Evolutionary conservation across 2,329 filamentous ascomycete species (phyloP), one percentile per base, ranked within the genome.

Genomic region (Colletotrichum caudatum): DNA sequence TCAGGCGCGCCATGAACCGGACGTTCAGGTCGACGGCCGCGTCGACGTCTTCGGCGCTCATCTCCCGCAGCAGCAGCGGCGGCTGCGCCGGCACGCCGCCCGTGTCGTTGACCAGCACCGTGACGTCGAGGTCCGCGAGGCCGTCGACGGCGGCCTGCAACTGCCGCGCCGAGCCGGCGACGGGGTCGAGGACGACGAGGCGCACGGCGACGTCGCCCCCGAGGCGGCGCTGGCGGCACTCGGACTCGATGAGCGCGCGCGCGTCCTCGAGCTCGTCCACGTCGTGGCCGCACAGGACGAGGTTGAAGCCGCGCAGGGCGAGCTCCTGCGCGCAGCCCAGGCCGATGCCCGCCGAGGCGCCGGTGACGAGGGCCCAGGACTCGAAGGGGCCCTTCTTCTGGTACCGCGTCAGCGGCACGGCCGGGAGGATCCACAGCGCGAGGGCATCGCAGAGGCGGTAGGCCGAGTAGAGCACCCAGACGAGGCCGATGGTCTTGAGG

Each of bases 31-130:
- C 74, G 65, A 82, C 76, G 68, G 76, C 71, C 37, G 72, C 72
- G 71, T 80, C 78, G 66, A 80, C 73, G 23, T 80, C 79, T 14
- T 71, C 75, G 44, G 67, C 69, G 26, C 77, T 72, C 68, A 78
- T 78, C 16, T 76, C 78, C 18, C 69, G 73, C 66, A 78, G 64
- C 66, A 78, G 64, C 64, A 66, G 64, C 54, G 78, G 44, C 46
- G 3, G 78, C 72, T 72, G 69, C 64, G 78, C 70, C 39, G 78
- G 76, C 60, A 72, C 74, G 39, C 76, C 76, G 67, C 78, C 79
- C 66, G 80, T 76, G 71, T 80, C 80, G 76, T 81, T 81, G 69
- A 81, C 74, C 2, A 81, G 76, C 35, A 81, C 76, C 35, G 78
- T 76, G 26, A 82, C 69, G 33, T 76, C 68, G 16, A 80, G 66